These are phyloP conservation scores for Colletotrichum orbiculare DNA, from an alignment of 2,329 filamentous ascomycete genomes.

Conservation along the genomic window DNA sequence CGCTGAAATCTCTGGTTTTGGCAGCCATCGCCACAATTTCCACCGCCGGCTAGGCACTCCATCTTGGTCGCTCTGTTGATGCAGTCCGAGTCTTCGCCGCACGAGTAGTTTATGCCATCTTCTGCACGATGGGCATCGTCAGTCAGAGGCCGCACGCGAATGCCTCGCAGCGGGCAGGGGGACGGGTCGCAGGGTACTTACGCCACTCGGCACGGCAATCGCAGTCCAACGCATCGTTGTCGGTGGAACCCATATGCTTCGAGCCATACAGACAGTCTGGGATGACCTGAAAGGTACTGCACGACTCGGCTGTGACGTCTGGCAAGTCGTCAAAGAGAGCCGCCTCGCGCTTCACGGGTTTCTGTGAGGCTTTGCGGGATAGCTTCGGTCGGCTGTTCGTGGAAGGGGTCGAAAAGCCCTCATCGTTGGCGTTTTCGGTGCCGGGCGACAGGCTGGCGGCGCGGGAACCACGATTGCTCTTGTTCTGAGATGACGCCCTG, in stretches of 20 bases:
- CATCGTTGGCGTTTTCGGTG: slow-evolving; percentile 58
- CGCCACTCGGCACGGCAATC: slow-evolving; percentile 96
- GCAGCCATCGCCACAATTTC: slow-evolving; percentile 87
- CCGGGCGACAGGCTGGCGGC: slow-evolving; percentile 58
- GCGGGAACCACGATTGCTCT: slow-evolving; percentile 50
- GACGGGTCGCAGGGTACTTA: slow-evolving; percentile 62
- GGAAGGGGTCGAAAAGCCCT: slow-evolving; percentile 60
- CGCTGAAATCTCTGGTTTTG: slow-evolving; percentile 96
- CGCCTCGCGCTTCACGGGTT: slow-evolving; percentile 67
- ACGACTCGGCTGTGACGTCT: slow-evolving; percentile 82
- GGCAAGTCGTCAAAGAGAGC: slow-evolving; percentile 79
- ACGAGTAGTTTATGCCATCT: slow-evolving; percentile 80
- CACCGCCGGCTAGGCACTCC: slow-evolving; percentile 84
- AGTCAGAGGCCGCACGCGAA: slow-evolving; percentile 35
- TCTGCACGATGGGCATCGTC: slow-evolving; percentile 50
- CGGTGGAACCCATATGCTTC: slow-evolving; percentile 90
- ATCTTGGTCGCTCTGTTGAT: slow-evolving; percentile 99
- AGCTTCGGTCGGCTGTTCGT: slow-evolving; percentile 71
- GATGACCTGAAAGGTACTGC: slow-evolving; percentile 82
- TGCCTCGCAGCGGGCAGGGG: slow-evolving; percentile 34
- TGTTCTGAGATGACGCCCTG: slow-evolving; percentile 48
- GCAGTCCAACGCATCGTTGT: slow-evolving; percentile 91
- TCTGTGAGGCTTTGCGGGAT: slow-evolving; percentile 35
- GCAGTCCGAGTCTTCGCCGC: slow-evolving; percentile 95
- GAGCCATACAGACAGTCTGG: slow-evolving; percentile 89